These are phyloP conservation scores for Plasmodium vinckei DNA, from an alignment of 169 alveolate species.

Conservation along the genomic window DNA sequence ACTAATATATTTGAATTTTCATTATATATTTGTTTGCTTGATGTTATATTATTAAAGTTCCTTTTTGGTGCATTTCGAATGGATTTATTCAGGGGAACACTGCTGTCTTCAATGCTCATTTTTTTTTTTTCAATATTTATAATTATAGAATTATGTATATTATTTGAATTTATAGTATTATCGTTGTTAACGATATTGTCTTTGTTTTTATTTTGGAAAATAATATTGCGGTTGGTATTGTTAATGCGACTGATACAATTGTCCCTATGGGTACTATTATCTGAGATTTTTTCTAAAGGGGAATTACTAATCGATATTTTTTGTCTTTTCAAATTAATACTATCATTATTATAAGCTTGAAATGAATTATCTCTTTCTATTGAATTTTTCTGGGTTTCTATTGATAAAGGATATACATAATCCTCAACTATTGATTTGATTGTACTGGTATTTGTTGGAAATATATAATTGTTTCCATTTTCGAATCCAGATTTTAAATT, in stretches of 20 bases:
- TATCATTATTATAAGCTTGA: neutral
- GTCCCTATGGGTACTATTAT: no score
- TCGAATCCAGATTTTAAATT: neutral
- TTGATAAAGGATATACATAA: neutral
- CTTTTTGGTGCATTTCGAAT: no score
- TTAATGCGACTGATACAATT: neutral
- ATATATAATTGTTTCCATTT: neutral
- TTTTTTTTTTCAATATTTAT: constrained; percentile 12
- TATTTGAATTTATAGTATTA: neutral
- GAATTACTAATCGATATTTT: neutral
- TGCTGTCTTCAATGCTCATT: neutral
- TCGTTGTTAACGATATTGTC: neutral
- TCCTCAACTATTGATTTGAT: constrained; percentile 11
- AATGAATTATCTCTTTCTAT: neutral
- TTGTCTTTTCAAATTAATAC: neutral
- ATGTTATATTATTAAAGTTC: no score
- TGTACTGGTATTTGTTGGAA: neutral
- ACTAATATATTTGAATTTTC: constrained; percentile 4
- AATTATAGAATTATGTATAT: constrained; percentile 16
- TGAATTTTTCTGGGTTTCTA: constrained; percentile 1
- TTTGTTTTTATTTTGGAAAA: neutral
- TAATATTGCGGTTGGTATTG: neutral
- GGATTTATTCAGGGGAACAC: neutral
- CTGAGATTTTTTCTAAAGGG: no score
- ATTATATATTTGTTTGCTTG: neutral